These are phyloP conservation scores for Cutaneotrichosporon cyanovorans DNA, from an alignment of 1,284 basidiomycete genomes.

Conservation along the genomic window DNA sequence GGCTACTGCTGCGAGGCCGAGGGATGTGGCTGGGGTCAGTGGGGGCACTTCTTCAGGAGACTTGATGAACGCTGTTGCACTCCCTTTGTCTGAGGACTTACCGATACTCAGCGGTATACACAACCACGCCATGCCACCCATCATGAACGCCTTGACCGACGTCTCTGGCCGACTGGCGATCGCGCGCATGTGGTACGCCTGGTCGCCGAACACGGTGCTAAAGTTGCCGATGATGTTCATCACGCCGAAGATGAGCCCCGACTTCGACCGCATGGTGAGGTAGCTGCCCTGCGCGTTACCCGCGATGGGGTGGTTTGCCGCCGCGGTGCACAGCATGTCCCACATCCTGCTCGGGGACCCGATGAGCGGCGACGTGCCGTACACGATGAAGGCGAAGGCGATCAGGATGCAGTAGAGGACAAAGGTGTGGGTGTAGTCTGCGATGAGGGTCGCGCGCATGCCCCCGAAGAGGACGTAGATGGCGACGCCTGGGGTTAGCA, in stretches of 20 bases:
- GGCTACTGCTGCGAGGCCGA: conserved; percentile 74
- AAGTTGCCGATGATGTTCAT: conserved; percentile 58
- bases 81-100: background rate
- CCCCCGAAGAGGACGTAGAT: conserved; percentile 52
- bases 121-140: conserved; percentile 84
- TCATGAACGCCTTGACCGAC: conserved; percentile 79
- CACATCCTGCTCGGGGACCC: conserved; percentile 53
- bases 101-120: conserved; percentile 62
- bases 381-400: conserved; percentile 61
- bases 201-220: conserved; percentile 53
- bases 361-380: conserved; percentile 57
- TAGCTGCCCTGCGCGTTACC: conserved; percentile 60
- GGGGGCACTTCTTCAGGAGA: background rate
- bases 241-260: conserved; percentile 81
- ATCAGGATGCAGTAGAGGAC: conserved; percentile 65
- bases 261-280: conserved; percentile 68
- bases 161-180: conserved; percentile 74
- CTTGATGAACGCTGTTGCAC: no score
- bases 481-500: conserved; percentile 31
- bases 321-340: conserved; percentile 49
- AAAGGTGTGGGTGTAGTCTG: conserved; percentile 64
- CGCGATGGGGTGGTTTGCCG: conserved; percentile 49
- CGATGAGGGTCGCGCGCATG: conserved; percentile 48
- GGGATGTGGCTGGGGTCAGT: conserved; percentile 30
- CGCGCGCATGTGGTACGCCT: conserved; percentile 62